These are phyloP conservation scores for Aspergillus cristatus DNA, from an alignment of 495 filamentous ascomycete species.

Conservation along the genomic window DNA sequence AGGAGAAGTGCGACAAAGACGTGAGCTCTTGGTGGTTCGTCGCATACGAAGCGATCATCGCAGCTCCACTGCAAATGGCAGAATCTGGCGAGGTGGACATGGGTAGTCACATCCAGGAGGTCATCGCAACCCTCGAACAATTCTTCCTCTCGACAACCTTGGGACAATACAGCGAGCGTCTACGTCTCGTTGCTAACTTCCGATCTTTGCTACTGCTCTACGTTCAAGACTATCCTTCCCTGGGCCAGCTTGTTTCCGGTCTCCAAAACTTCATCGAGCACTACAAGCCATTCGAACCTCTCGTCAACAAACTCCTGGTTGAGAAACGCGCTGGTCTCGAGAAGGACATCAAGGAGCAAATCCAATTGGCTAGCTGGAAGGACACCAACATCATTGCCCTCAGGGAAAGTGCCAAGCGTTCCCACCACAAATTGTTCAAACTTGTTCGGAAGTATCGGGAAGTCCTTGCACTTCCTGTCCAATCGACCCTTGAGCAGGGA, in stretches of 20 bases:
- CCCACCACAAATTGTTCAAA: slow-evolving; percentile 86
- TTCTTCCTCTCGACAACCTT: slow-evolving; percentile 68
- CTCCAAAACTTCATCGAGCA: slow-evolving; percentile 69
- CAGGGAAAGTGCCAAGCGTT: slow-evolving; percentile 76
- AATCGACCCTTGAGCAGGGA: slow-evolving; percentile 52
- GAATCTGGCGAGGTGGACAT: slow-evolving; percentile 47
- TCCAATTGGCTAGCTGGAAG: slow-evolving; percentile 88
- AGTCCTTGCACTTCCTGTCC: slow-evolving; percentile 62
- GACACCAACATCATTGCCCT: slow-evolving; percentile 89
- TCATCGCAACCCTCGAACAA: slow-evolving; percentile 59
- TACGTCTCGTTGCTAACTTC: slow-evolving; percentile 66
- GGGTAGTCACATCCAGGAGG: slow-evolving; percentile 50
- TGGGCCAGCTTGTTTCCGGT: slow-evolving; percentile 46
- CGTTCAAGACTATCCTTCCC: slow-evolving; percentile 39
- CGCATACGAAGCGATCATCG: slow-evolving; percentile 79
- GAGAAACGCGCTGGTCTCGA: slow-evolving; percentile 60
- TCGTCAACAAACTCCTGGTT: slow-evolving; percentile 50
- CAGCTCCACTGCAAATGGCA: slow-evolving; percentile 54
- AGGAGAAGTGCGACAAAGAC: slow-evolving; percentile 59
- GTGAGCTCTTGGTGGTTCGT: slow-evolving; percentile 95
- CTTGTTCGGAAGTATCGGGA: slow-evolving; percentile 79
- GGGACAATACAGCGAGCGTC: slow-evolving; percentile 68
- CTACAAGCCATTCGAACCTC: slow-evolving; percentile 57
- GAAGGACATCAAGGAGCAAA: slow-evolving; percentile 78
- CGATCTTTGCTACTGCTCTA: slow-evolving; percentile 41